Evolutionary conservation across 228 moss, liverwort and hornwort species (phyloP), one percentile per base, ranked within the genome.

Genomic region (Sphagnum magellanicum): DNA sequence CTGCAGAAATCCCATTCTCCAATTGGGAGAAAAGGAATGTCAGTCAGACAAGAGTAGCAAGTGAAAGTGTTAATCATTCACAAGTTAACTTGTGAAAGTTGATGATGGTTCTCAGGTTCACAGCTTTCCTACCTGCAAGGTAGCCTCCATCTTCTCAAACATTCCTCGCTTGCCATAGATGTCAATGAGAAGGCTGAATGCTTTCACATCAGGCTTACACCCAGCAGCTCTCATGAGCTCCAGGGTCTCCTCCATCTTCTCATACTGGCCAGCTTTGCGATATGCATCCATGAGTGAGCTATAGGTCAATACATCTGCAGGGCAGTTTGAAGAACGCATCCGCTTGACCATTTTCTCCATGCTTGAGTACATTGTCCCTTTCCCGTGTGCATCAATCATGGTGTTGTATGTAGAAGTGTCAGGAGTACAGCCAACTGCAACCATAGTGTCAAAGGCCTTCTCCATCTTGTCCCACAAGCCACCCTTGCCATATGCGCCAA

Each of bases 121-220:
- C 12, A 55, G 11, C 8, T 50, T 8, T 69, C 46, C 66, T 81
- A 84, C 84, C 81, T 78, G 78, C 68, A 89, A 79, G 61, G 87
- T 89, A 66, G 84, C 84, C 78, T 91, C 88, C 90, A 88, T 91
- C 78, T 88, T 88, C 81, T 86, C 83, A 67, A 88, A 68, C 81
- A 77, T 88, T 67, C 88, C 90, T 70, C 78, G 78, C 76, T 91
- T 88, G 50, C 90, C 90, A 75, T 85, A 88, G 62, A 81, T 83
- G 67, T 91, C 83, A 71, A 91, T 91, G 65, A 91, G 83, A 12
- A 88, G 83, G 68, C 85, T 91, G 75, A 76, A 91, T 59, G 90
- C 88, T 76, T 81, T 91, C 49, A 91, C 90, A 55, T 91, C 90
- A 6, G 81, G 88, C 67, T 83, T 84, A 78, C 85, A 85, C 60